Base-by-base conservation (phyloP, 192 early-diverging fungal genomes). In the Backusella mclennaniae region DNA sequence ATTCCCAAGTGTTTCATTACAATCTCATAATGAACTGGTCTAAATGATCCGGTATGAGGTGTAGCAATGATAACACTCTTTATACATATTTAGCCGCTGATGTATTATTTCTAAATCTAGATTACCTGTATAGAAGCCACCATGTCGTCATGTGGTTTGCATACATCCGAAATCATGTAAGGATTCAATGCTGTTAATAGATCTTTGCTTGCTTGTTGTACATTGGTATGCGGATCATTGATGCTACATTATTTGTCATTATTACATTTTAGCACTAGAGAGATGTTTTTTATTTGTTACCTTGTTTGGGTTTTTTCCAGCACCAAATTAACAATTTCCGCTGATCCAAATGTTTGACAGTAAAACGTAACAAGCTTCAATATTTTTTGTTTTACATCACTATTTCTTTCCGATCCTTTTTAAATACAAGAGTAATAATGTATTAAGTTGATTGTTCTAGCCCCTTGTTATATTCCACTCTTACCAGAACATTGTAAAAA, bases 21-120 rank as follows among this genome's bases (percentile, higher is more conserved):
- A 41, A 88, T 76, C 35, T 89, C 82, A 76, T 94, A 94, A 53
- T 95, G 92, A 8, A 80, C 84, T 35, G 90, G 83, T 56, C 90
- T 79, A 71, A 94, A 95, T 1, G 82, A 87, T 0, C 90, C 90
- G 5, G 87, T 84, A 63, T 90, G 85, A 26, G 89, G 89, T 15
- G 78, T 56, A 5, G 82, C 72, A 74, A 79, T 79, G 19, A 83
- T 82, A 11, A 83, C 67, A 15, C 35, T 75, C 79, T 77, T 56
- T 17, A 73, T 52, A 59, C 19, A 56, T 19, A 6, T 72, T 52
- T 38, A 36, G 33, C 19, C n/a, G 12, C 53, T 59, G 7, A 53
- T 56, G 6, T 73, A 36, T 56, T 73, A n/a, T 73, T 36, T 52
- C 36, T 41, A 69, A 39, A 39, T 68, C 4, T 38, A 41, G 2